Percentiles rank a stretch among this genome's conserved stretches.
Conservation (phyloP, 805 yeast species). For the Spathaspora sp. region DNA sequence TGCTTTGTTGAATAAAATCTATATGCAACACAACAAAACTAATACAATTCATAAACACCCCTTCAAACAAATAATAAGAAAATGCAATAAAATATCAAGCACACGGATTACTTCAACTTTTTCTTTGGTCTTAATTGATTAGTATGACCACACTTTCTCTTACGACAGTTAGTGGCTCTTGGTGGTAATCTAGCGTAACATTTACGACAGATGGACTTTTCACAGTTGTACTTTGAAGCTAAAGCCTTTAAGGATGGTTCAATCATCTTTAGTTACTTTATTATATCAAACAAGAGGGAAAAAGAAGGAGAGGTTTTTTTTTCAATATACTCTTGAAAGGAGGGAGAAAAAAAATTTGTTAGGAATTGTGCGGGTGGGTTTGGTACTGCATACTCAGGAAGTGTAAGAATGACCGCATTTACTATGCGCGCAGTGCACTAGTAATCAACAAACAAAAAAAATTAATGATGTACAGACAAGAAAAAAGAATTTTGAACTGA, state of each 20-base stretch:
- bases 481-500: neutral
- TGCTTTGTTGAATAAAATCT: neutral
- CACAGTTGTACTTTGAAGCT: conserved; percentile 99
- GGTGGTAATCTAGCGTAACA: conserved; percentile 99
- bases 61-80: conserved; percentile 4
- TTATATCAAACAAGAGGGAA: neutral
- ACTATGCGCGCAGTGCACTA: too few species aligned
- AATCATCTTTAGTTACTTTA: conserved; percentile 51
- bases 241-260: conserved; percentile 99
- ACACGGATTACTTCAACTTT: conserved; percentile 80
- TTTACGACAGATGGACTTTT: conserved; percentile 97
- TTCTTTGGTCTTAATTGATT: conserved; percentile 99
- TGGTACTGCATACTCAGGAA: neutral
- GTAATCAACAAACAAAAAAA: too few species aligned
- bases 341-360: neutral
- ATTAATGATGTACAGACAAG: neutral
- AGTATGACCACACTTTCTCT: conserved; percentile 99
- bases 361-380: neutral
- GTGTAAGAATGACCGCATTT: too few species aligned
- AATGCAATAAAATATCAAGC: conserved; percentile 1
- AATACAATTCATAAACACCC: neutral
- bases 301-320: neutral
- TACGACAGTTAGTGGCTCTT: conserved; percentile 99
- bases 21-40: neutral
- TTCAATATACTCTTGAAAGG: neutral